Evolutionary conservation across 2,329 filamentous ascomycete species (phyloP).

Genomic region (Fusarium sp.): DNA sequence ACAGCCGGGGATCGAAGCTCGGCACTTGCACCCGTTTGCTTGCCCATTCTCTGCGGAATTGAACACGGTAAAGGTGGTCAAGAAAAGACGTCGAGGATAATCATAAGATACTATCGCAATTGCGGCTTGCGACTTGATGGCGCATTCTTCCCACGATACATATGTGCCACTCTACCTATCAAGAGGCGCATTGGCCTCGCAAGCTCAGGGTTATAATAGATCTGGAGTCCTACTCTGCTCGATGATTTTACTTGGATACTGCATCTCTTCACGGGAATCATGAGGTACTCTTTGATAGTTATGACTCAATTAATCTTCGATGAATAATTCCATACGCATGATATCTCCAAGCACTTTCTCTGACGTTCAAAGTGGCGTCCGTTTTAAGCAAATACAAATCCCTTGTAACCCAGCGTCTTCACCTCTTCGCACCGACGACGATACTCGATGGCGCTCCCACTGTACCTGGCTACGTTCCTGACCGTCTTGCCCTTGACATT

Average conservation of each 20-base stretch:
- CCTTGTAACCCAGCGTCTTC: slow-evolving; percentile 12
- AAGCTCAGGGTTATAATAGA: no score
- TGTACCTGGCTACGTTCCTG: slow-evolving; percentile 54
- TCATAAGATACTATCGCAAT: not conserved
- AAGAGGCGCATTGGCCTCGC: no score
- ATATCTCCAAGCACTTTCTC: no score
- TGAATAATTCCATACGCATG: not conserved
- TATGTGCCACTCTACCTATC: no score
- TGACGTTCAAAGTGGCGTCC: not conserved
- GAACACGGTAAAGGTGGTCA: not conserved
- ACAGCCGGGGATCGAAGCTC: not conserved
- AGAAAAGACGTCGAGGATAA: not conserved
- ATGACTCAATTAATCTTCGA: no score
- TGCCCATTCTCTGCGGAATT: not conserved
- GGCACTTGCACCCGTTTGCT: not conserved
- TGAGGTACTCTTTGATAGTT: no score
- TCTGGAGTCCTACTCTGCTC: no score
- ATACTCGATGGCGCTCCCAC: slow-evolving; percentile 30
- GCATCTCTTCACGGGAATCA: no score
- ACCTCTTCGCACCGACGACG: slow-evolving; percentile 29
- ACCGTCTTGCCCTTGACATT: slow-evolving; percentile 65
- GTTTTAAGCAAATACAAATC: slow-evolving; percentile 9
- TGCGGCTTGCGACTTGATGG: no score
- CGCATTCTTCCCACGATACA: no score
- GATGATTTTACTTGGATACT: no score